A percentile compares a stretch with the other conserved stretches of the same genome.
Conservation (phyloP, 345 rosid species). For the Brassica incana region DNA sequence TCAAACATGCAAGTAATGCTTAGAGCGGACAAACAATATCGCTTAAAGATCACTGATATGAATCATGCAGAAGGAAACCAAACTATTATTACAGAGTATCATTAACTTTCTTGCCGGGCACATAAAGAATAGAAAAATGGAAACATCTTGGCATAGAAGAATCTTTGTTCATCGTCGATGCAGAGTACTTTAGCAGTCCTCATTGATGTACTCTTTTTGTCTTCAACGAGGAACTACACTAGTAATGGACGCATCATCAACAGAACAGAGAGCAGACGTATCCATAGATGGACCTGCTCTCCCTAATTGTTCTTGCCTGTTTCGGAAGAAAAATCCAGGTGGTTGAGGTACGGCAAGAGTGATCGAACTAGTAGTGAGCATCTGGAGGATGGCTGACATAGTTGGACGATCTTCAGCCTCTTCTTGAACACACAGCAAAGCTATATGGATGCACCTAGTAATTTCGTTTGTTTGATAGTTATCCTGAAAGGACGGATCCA, state of each 20-base stretch:
- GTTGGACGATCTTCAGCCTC: conserved; percentile 46
- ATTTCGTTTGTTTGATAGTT: conserved; percentile 40
- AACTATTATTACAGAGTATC: not conserved
- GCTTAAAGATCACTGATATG: not conserved
- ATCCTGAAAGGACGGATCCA: conserved; percentile 23
- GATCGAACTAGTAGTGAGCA: conserved; percentile 42
- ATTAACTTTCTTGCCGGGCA: not conserved
- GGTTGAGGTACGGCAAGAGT: conserved; percentile 30
- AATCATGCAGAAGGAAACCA: not conserved
- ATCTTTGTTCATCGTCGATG: not conserved
- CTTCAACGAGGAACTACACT: conserved; percentile 26
- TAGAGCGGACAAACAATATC: not conserved
- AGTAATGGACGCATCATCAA: conserved; percentile 26
- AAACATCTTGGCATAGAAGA: not conserved
- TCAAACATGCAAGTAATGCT: not conserved
- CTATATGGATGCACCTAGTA: conserved; percentile 49
- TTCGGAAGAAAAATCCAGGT: conserved; percentile 21
- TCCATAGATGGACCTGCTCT: not conserved
- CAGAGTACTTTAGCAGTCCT: not conserved
- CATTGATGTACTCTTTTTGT: no score
- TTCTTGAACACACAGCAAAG: conserved; percentile 51
- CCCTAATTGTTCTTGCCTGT: not conserved
- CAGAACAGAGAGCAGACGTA: not conserved
- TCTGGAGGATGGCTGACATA: conserved; percentile 41
- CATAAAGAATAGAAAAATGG: not conserved